Conservation (phyloP, 148 eudicot species). For the Rhododendron vialii region DNA sequence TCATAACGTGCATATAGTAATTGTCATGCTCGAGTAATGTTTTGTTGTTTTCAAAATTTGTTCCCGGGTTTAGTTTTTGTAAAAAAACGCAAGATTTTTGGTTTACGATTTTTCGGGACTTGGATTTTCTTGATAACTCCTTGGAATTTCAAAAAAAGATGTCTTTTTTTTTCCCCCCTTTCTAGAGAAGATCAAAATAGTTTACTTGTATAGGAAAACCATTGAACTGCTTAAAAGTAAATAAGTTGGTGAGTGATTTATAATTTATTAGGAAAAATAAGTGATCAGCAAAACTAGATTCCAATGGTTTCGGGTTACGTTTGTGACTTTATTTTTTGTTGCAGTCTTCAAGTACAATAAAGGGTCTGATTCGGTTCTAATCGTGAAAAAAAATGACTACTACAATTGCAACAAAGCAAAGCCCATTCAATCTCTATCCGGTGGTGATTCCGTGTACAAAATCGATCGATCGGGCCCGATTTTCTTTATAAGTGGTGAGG, state of each 20-base stretch:
- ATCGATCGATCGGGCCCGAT: conserved; percentile 23
- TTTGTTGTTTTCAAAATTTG: background rate
- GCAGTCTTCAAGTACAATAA: conserved; percentile 24
- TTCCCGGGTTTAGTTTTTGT: background rate
- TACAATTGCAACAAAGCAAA: conserved; percentile 31
- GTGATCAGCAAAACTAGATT: too few relatives aligned
- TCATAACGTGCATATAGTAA: background rate
- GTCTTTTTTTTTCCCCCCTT: background rate
- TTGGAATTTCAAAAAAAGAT: background rate
- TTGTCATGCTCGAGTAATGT: background rate
- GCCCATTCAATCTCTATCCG: conserved; percentile 8
- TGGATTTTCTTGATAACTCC: background rate
- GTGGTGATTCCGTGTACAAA: conserved; percentile 20
- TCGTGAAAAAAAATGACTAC: conserved; percentile 22
- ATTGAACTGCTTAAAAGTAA: background rate
- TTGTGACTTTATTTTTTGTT: background rate
- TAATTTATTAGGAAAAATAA: too few relatives aligned
- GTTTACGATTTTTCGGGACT: background rate
- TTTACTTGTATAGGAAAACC: background rate
- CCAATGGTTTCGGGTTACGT: background rate
- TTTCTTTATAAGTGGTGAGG: conserved; percentile 29
- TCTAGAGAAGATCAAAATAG: background rate
- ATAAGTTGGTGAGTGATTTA: background rate
- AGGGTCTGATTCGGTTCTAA: conserved; percentile 22
- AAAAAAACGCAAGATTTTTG: background rate